phyloP scores from a whole-genome alignment of 495 filamentous ascomycete species.

The Penicillium diatomitis region DNA sequence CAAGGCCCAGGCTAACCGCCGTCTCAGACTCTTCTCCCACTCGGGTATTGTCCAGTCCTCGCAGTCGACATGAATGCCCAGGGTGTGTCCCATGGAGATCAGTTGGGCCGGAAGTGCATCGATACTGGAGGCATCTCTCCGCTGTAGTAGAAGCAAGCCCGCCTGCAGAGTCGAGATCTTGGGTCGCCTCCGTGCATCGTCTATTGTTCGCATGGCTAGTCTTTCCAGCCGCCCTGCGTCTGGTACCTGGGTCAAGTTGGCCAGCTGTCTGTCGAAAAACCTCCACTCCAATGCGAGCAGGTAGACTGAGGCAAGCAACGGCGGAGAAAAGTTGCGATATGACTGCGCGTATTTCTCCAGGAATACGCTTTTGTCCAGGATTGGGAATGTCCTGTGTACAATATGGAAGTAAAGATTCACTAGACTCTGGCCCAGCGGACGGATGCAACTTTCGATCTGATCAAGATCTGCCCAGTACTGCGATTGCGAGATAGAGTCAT shows the following conservation, averaged over 20 bases:
- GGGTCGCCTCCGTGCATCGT: conserved; percentile 44
- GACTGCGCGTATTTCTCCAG: conserved; percentile 67
- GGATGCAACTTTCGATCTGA: background rate
- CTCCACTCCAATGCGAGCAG: conserved; percentile 77
- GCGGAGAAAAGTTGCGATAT: conserved; percentile 65
- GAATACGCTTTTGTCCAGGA: conserved; percentile 60
- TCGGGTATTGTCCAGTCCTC: conserved; percentile 67
- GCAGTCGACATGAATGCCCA: conserved; percentile 77
- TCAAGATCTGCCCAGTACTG: background rate
- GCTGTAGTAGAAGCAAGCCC: conserved; percentile 69
- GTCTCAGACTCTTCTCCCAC: conserved; percentile 73
- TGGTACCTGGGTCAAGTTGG: conserved; percentile 19
- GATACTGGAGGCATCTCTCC: conserved; percentile 15
- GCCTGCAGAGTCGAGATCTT: conserved; percentile 78
- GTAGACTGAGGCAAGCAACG: conserved; percentile 75
- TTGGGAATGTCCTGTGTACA: conserved; percentile 75
- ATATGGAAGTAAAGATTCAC: conserved; percentile 73
- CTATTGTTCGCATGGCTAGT: background rate
- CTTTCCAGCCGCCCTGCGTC: background rate
- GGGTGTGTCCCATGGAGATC: conserved; percentile 68
- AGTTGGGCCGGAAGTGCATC: conserved; percentile 24
- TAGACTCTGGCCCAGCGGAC: conserved; percentile 26
- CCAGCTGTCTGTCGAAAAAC: conserved; percentile 57
- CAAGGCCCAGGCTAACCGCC: conserved; percentile 74
- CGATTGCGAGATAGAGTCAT: background rate